Base-by-base conservation (phyloP, 2,329 filamentous ascomycete genomes). In the Albifimbria verrucaria region DNA sequence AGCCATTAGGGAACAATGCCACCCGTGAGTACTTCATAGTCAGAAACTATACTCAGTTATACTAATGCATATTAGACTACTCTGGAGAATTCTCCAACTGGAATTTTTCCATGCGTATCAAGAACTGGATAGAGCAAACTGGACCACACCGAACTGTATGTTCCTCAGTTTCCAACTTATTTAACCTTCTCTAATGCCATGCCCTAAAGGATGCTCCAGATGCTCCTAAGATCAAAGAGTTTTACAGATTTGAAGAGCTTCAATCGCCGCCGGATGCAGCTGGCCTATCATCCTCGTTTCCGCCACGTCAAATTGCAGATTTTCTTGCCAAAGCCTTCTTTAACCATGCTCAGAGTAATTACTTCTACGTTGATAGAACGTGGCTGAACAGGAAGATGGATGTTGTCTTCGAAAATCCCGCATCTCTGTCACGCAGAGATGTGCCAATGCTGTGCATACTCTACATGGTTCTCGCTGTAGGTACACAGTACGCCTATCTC, bases 51-150 rank as follows among this genome's bases (percentile, higher is more conserved):
- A 26, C 15, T 21, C 41, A 3, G 24, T 21, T 17, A 44, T 51
- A 10, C 47, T 57, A 22, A 51, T n/a, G n/a, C 52, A 47, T 39
- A 5, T 4, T 42, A 79, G 76, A 79, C 51, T 79, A 77, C 54
- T 79, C 77, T 1, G 77, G 77, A 9, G 77, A 79, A 55, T 78
- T 79, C 57, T 79, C 77, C 2, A 76, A 79, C 52, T 79, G 76
- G 74, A 78, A 79, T 56, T 79, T 79, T 58, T 78, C 76, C 41
- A 77, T 77, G 74, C 66, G 74, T 41, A 72, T 78, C 56, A 77
- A 77, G 56, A 70, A 74, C n/a, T 76, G 74, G 62, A 73, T 79
- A n/a, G 72, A 78, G 51, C 67, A 74, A 48, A 71, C 68, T 53
- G 67, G 66, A 7, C 64, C 66, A 24, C 47, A 50, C 26, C 63